Base-by-base conservation (phyloP, 2,329 filamentous ascomycete genomes). In the Colletotrichum sp. region DNA sequence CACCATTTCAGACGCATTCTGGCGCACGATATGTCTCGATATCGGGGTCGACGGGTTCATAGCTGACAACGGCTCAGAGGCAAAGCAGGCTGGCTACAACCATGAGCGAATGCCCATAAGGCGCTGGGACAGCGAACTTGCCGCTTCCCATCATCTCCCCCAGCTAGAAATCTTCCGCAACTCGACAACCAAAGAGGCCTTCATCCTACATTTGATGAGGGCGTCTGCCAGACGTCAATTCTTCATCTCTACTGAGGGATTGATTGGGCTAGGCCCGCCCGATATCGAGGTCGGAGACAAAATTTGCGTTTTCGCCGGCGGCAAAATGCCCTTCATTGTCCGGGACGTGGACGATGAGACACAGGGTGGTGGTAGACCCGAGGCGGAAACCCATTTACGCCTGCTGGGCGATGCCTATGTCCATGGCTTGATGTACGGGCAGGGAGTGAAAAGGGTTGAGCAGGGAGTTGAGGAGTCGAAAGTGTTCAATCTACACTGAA, bases 381-480 rank as follows among this genome's bases (percentile, higher is more conserved):
- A 48, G 9, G 4, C 3, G 3, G 10, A 10, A 48, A 4, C 6
- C n/a, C 18, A 48, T 48, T 7, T 48, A 1, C 10, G 43, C 43
- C 0, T 48, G 43, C 43, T 48, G 18, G 43, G 43, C 2, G 43
- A 48, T 48, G 43, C 43, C 1, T 48, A 48, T 7, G 43, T 48
- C 0, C 43, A 48, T 48, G 43, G n/a, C 0, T 48, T 48, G 43
- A 48, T 48, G 43, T 48, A 48, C n/a, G n/a, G 43, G 43, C 43
- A 48, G n/a, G 43, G 0, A 0, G 10, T 48, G n/a, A 2, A 0
- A 0, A 21, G 5, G 3, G 43, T 21, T 13, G 43, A 48, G 43
- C n/a, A 7, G n/a, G 43, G 43, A 13, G 10, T 21, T 21, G n/a
- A 48, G 43, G n/a, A 48, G n/a, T 13, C 13, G n/a, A 0, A 21